A percentile compares a stretch with the other conserved stretches of the same genome.
These are phyloP conservation scores for Dictyostelium intermedium DNA, from an alignment of 78 protist species.

Conservation along the genomic window DNA sequence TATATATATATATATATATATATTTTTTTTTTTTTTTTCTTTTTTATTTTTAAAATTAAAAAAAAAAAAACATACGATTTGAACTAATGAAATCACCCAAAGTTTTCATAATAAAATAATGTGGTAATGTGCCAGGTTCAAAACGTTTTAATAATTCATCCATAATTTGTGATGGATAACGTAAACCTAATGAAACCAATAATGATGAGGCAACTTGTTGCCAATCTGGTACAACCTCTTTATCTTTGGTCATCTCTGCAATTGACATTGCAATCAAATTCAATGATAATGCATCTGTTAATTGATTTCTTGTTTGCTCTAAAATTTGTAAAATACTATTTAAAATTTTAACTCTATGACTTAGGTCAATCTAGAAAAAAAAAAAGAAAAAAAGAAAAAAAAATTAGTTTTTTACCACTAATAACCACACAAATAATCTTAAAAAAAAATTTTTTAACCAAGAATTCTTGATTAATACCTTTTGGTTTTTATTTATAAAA, in stretches of 20 bases:
- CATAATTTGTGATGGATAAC: conserved; percentile 70
- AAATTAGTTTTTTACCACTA: background rate
- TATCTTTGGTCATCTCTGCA: conserved; percentile 52
- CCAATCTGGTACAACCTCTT: conserved; percentile 87
- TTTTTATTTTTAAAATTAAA: background rate
- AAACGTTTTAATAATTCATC: conserved; percentile 69
- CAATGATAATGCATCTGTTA: conserved; percentile 16
- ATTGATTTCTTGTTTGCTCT: conserved; percentile 43
- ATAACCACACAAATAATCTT: background rate
- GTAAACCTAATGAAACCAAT: conserved; percentile 65
- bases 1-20: no score
- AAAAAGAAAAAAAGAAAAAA: background rate
- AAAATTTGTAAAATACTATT: conserved; percentile 22
- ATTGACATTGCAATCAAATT: conserved; percentile 36
- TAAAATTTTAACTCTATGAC: conserved; percentile 45
- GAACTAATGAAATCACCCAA: conserved; percentile 79
- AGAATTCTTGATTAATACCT: background rate
- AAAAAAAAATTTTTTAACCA: background rate
- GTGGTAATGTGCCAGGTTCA: conserved; percentile 84
- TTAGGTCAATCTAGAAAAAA: conserved; percentile 12
- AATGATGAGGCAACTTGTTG: conserved; percentile 80
- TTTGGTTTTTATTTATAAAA: conserved; percentile 58
- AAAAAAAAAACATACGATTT: conserved; percentile 60
- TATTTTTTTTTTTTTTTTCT: background rate
- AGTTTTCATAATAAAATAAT: conserved; percentile 84